phyloP scores from a whole-genome alignment of 2,329 filamentous ascomycete genomes.

The Boeremia lycopersici region DNA sequence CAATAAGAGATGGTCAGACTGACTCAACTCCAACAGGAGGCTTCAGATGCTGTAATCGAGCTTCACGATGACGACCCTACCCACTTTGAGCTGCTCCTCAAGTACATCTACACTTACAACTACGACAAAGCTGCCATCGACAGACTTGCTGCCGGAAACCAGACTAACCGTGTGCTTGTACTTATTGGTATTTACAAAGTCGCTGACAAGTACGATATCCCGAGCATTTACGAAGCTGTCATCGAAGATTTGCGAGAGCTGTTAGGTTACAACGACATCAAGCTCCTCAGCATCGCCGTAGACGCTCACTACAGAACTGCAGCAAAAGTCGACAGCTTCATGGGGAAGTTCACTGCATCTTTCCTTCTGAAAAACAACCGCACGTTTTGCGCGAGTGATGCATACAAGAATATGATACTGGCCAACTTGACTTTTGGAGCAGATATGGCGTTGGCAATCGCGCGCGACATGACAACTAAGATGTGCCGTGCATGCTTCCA shows the following conservation, averaged over 20 bases:
- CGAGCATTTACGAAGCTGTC: background rate
- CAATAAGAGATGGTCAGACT: no score
- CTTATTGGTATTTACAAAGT: background rate
- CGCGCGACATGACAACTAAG: no score
- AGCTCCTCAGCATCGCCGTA: background rate
- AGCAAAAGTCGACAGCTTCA: background rate
- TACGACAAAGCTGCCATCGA: slow-evolving; percentile 2
- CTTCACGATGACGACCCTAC: background rate
- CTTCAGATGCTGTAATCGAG: no score
- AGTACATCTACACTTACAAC: slow-evolving; percentile 16
- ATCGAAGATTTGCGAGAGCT: background rate
- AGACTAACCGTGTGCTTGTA: background rate
- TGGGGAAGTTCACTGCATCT: background rate
- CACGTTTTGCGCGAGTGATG: background rate
- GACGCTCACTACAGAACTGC: background rate
- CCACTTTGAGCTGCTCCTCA: slow-evolving; percentile 15
- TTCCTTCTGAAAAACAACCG: background rate
- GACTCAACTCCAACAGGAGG: no score
- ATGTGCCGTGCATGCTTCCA: no score
- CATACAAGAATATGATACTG: no score
- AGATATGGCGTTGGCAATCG: background rate
- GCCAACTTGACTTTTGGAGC: no score
- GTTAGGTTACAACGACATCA: background rate
- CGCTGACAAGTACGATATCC: background rate
- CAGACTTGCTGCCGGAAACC: background rate